Evolutionary conservation across 2,329 filamentous ascomycete species (phyloP).

Genomic region (Leptographium lundbergii): DNA sequence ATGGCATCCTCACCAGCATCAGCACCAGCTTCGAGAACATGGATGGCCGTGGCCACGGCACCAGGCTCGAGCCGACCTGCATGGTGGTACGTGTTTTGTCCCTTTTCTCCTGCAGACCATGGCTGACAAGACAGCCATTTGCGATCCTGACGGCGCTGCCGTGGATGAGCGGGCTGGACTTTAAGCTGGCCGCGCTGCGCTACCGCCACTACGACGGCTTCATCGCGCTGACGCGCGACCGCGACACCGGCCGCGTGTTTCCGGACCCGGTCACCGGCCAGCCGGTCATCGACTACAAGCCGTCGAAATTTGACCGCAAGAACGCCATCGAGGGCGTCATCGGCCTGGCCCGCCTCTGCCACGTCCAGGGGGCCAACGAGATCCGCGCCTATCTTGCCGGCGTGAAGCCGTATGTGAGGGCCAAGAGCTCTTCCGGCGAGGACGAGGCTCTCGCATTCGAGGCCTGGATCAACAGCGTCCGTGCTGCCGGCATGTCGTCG

Average conservation of each 20-base stretch:
- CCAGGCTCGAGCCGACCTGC: slow-evolving; percentile 63
- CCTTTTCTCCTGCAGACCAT: neutral
- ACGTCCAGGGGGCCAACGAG: slow-evolving; percentile 67
- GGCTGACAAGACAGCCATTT: slow-evolving; percentile 38
- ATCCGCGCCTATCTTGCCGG: slow-evolving; percentile 56
- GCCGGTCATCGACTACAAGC: slow-evolving; percentile 55
- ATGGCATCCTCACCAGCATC: slow-evolving; percentile 67
- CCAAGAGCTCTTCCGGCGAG: slow-evolving; percentile 19
- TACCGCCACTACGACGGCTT: slow-evolving; percentile 58
- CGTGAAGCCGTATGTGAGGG: slow-evolving; percentile 46
- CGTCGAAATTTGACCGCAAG: slow-evolving; percentile 57
- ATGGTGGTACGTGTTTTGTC: slow-evolving; percentile 42
- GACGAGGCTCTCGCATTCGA: slow-evolving; percentile 48
- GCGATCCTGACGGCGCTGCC: slow-evolving; percentile 48
- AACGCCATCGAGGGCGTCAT: slow-evolving; percentile 61
- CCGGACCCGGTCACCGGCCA: slow-evolving; percentile 55
- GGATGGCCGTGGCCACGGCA: slow-evolving; percentile 68
- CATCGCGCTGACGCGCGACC: slow-evolving; percentile 64
- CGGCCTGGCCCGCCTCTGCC: slow-evolving; percentile 62
- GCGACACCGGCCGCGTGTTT: slow-evolving; percentile 62
- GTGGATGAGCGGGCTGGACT: slow-evolving; percentile 57
- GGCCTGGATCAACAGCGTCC: slow-evolving; percentile 43
- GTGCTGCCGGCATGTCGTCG: slow-evolving; percentile 12
- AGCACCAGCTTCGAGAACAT: slow-evolving; percentile 69
- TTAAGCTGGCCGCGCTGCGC: slow-evolving; percentile 57